Evolutionary conservation across 2,329 filamentous ascomycete genomes (phyloP).

Genomic region (Lachnellula occidentalis): DNA sequence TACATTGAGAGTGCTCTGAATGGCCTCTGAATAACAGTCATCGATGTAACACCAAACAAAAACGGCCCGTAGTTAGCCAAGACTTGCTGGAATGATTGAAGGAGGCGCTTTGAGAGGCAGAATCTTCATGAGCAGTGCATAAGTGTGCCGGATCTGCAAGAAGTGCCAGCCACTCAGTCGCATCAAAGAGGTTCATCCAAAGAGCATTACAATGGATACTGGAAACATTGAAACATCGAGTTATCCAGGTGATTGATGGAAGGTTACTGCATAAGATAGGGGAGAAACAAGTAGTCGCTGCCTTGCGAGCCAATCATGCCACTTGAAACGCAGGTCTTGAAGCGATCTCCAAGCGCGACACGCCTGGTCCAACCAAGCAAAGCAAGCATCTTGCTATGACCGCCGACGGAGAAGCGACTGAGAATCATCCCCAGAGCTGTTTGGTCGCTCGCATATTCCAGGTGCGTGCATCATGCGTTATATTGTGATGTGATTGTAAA

Average conservation of each 20-base stretch:
- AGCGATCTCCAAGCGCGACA: background rate
- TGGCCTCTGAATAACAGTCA: background rate
- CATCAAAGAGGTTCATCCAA: background rate
- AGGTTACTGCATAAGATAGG: background rate
- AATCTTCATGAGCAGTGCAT: background rate
- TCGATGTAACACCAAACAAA: constrained; percentile 1
- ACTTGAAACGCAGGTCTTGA: constrained; percentile 5
- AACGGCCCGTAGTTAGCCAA: background rate
- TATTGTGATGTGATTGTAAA: background rate
- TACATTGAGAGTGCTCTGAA: background rate
- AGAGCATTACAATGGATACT: background rate
- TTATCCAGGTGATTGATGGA: background rate
- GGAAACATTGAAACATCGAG: background rate
- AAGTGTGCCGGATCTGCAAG: background rate
- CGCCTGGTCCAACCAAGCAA: background rate
- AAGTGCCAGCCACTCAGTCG: background rate
- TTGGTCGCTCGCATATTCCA: background rate
- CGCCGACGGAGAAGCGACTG: background rate
- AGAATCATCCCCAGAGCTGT: background rate
- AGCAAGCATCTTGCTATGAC: background rate
- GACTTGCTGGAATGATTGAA: constrained; percentile 1
- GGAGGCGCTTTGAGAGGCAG: background rate
- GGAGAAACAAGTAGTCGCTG: background rate
- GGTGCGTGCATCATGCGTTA: background rate
- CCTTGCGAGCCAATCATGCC: background rate